Conservation (phyloP, 2,329 filamentous ascomycete species). For the Pseudophaeomoniella oleicola region DNA sequence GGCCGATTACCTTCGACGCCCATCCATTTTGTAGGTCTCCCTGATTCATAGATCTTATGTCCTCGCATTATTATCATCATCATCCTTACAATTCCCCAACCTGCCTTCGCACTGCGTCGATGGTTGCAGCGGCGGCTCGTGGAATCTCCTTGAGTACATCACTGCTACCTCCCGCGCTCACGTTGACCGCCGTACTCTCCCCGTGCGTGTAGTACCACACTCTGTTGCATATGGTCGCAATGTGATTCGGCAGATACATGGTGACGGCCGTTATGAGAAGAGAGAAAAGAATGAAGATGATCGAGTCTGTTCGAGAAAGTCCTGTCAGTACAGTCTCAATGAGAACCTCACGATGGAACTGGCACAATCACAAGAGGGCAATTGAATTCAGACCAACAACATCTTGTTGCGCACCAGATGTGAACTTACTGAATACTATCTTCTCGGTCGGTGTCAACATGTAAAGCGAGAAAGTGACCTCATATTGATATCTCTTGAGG, state of each 20-base stretch:
- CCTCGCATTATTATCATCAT: too few species aligned
- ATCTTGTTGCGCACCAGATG: background rate
- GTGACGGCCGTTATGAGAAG: conserved; percentile 75
- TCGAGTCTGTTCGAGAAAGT: conserved; percentile 48
- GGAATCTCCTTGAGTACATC: background rate
- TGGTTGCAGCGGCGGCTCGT: background rate
- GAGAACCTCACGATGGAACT: too few species aligned
- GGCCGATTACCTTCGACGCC: too few species aligned
- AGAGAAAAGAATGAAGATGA: conserved; percentile 78
- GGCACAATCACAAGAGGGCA: too few species aligned
- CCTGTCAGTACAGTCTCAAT: conserved; percentile 3
- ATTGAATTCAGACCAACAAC: too few species aligned
- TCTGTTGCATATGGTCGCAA: conserved; percentile 66
- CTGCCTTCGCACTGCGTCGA: background rate
- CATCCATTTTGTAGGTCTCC: too few species aligned
- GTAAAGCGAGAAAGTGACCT: conserved; percentile 92
- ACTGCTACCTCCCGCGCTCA: background rate
- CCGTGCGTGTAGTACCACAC: conserved; percentile 93
- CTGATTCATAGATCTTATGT: too few species aligned
- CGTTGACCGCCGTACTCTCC: conserved; percentile 28
- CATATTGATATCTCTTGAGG: conserved; percentile 94
- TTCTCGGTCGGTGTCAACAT: conserved; percentile 96
- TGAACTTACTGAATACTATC: conserved; percentile 81
- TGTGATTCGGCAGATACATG: conserved; percentile 86
- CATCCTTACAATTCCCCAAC: conserved; percentile 1